Percentiles rank a stretch among this genome's conserved stretches.
phyloP scores from a whole-genome alignment of 2,329 filamentous ascomycete species.

The Hypoxylon sp. region DNA sequence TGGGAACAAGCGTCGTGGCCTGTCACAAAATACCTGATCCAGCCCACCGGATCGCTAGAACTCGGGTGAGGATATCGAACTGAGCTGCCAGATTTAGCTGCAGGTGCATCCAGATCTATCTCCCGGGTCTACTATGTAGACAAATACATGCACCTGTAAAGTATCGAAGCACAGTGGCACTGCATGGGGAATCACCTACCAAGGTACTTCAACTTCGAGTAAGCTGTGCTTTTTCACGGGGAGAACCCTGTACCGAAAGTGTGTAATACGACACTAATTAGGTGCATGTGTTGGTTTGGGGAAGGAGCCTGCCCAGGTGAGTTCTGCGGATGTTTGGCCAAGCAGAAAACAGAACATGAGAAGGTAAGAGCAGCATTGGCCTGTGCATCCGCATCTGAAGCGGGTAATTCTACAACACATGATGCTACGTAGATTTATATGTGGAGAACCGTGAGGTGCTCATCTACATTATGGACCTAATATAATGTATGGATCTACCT shows the following conservation, averaged over 20 bases:
- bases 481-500: too few relatives aligned
- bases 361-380: background rate
- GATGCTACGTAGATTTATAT: background rate
- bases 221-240: slow-evolving; percentile 1
- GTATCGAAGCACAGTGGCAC: slow-evolving; percentile 18
- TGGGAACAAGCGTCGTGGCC: slow-evolving; percentile 20
- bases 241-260: slow-evolving; percentile 12
- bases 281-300: slow-evolving; percentile 1
- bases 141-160: slow-evolving; percentile 10
- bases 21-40: slow-evolving; percentile 24
- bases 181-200: slow-evolving; percentile 11
- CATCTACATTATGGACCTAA: background rate
- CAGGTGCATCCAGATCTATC: slow-evolving; percentile 32
- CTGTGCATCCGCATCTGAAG: background rate
- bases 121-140: slow-evolving; percentile 10
- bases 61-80: slow-evolving; percentile 12
- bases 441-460: background rate
- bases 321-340: background rate
- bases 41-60: slow-evolving; percentile 29
- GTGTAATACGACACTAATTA: slow-evolving; percentile 12
- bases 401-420: background rate
- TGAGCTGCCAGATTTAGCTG: slow-evolving; percentile 38
- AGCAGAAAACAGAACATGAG: background rate
- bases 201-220: background rate
- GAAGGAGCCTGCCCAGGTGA: background rate